phyloP scores from a whole-genome alignment of 129 eudicot species.

The Ambrosia trifida region DNA sequence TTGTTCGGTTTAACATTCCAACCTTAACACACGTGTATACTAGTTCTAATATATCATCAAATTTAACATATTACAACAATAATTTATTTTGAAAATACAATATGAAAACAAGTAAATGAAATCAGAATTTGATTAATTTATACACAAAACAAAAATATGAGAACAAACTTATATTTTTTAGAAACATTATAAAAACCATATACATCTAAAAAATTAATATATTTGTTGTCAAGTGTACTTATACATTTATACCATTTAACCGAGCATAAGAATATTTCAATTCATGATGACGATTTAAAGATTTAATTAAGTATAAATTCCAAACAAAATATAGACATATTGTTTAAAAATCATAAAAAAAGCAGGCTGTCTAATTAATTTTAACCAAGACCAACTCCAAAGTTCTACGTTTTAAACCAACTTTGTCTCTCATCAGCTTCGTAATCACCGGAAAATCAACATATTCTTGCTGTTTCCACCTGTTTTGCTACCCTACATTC shows the following conservation, averaged over 20 bases:
- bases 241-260: not conserved
- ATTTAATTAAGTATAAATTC: not conserved
- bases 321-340: not conserved
- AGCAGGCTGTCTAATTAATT: conserved; percentile 16
- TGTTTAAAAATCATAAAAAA: not conserved
- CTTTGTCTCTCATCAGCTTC: conserved; percentile 34
- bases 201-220: not conserved
- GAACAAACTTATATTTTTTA: not conserved
- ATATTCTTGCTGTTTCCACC: conserved; percentile 52
- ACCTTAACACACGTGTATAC: too few relatives aligned
- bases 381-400: conserved; percentile 30
- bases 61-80: too few relatives aligned
- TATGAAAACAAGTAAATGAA: not conserved
- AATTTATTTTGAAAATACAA: not conserved
- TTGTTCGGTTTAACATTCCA: too few relatives aligned
- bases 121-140: not conserved
- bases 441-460: conserved; percentile 37
- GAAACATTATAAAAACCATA: not conserved
- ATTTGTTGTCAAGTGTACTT: not conserved
- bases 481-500: conserved; percentile 16
- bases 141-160: conserved; percentile 1
- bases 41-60: not conserved
- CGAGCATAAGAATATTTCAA: conserved; percentile 9
- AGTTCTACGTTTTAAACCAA: conserved; percentile 39
- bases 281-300: not conserved